Base-by-base conservation (phyloP, 1,139 yeast species). In the Geotrichum klebahnii region DNA sequence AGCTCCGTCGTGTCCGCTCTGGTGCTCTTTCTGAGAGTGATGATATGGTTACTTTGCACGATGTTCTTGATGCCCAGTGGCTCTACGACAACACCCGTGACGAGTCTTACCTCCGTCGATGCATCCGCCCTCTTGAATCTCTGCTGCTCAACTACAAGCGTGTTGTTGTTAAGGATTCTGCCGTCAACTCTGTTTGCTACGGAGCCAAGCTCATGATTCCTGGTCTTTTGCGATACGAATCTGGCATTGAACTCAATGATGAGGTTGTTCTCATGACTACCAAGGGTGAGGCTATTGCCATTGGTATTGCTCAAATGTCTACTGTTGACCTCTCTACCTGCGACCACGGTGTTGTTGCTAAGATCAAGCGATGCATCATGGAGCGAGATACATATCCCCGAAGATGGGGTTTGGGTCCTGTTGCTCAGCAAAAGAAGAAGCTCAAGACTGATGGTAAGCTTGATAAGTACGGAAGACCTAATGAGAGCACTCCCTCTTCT, bases 151-250 rank as follows among this genome's bases (percentile, higher is more conserved):
- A 96, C 53, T 92, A 92, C 79, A 92, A 92, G 79, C 84, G 98
- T 74, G 80, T 92, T 57, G 98, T 92, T 33, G 98, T 92, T 59
- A 92, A 92, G 78, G 98, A 92, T 69, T 87, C 96, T 54, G 97
- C 98, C 44, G 97, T 92, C 57, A 92, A 92, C 73, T 94, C 98
- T 48, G 95, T 92, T 52, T 92, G 98, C 78, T 92, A 92, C 72
- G 98, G 98, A 71, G 98, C 98, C 59, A 92, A 92, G 74, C 80
- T 92, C 66, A 92, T 92, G 98, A 89, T 92, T 67, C 98, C 98
- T 55, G 98, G 98, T 75, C 77, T 92, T 65, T 78, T 92, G 67
- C 86, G 98, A 76, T 92, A 92, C 71, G 98, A 92, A 75, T 95
- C 89, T 66, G 97, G 97, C 58, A 92, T 92, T 64, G 98, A 92